Conservation (phyloP, 23 red algal species). For the Gracilaria gracilis region DNA sequence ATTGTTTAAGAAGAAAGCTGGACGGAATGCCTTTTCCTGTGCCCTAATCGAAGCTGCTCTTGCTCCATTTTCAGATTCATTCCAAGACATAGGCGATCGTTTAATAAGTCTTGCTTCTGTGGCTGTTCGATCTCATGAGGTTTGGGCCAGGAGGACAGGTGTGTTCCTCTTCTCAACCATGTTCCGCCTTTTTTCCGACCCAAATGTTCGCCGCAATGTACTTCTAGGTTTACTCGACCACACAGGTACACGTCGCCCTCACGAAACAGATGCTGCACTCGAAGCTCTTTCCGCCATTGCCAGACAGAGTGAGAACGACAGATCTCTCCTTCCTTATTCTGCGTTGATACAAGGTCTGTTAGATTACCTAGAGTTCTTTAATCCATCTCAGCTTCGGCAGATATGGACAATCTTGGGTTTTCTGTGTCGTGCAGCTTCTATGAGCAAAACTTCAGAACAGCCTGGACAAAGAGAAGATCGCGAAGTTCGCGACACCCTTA, state of each 20-base stretch:
- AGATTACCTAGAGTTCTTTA: conserved; percentile 76
- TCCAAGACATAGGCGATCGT: conserved; percentile 13
- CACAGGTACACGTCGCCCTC: conserved; percentile 38
- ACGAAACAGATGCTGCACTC: conserved; percentile 62
- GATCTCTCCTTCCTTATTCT: conserved; percentile 57
- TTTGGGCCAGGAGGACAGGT: conserved; percentile 43
- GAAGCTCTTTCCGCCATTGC: conserved; percentile 66
- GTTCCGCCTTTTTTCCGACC: conserved; percentile 46
- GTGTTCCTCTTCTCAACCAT: conserved; percentile 47
- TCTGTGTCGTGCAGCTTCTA: conserved; percentile 35
- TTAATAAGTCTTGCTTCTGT: conserved; percentile 31
- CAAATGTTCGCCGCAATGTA: conserved; percentile 50
- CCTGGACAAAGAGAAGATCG: background rate
- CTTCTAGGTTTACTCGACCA: conserved; percentile 62
- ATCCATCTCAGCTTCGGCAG: conserved; percentile 59
- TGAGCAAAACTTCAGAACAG: background rate
- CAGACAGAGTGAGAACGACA: conserved; percentile 22
- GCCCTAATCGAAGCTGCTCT: conserved; percentile 62
- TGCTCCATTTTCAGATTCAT: conserved; percentile 67
- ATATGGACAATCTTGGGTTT: conserved; percentile 69
- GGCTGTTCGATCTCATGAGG: conserved; percentile 33
- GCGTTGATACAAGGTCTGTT: conserved; percentile 62
- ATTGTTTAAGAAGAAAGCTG: conserved; percentile 66
- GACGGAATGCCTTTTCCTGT: conserved; percentile 20
- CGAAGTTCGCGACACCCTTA: background rate